Evolutionary conservation across 1,284 basidiomycete species (phyloP), one percentile per base, ranked within the genome.

Genomic region (Malassezia japonica): DNA sequence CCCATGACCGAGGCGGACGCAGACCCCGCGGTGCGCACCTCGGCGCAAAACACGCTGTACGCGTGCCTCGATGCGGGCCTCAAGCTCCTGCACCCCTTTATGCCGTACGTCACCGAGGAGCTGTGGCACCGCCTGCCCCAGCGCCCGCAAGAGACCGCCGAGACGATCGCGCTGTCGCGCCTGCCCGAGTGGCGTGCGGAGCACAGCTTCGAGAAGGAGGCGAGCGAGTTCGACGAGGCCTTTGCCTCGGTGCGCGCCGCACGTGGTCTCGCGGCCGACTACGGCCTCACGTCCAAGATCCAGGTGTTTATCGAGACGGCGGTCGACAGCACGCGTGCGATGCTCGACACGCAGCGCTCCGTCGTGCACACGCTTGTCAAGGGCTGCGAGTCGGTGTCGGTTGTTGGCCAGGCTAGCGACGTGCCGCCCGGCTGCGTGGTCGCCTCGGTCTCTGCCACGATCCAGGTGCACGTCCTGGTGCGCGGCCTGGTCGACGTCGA

Each of bases 91-190:
- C 94, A 98, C 74, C 92, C 94, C 1, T 92, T 96, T 78, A 98
- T 98, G 94, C 94, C 94, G 1, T 98, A 85, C 74, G 89, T 99
- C 36, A 96, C 92, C 1, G 94, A 99, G 75, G 94, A 98, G 75
- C 77, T 99, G 16, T 98, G 94, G 94, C 94, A 99, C 74, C 82
- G 91, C 36, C 78, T 98, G 9, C 90, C 91, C 0, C 79, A 89
- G 12, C 78, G 91, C 49, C 82, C 84, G 0, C 83, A 83, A 45
- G 90, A 96, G 73, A 67, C 79, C 8, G 86, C 84, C 8, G 81
- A 83, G 18, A 88, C 87, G 0, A 90, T 99, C 74, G 91, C 92
- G 83, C 75, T 96, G 25, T 79, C 90, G 0, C 75, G 79, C 20
- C 98, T 83, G 79, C 92, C 94, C 4, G 79, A 82, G 39, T 76